Evolutionary conservation across 495 filamentous ascomycete genomes (phyloP), one percentile per base, ranked within the genome.

Genomic region (Talaromyces trachyspermus): DNA sequence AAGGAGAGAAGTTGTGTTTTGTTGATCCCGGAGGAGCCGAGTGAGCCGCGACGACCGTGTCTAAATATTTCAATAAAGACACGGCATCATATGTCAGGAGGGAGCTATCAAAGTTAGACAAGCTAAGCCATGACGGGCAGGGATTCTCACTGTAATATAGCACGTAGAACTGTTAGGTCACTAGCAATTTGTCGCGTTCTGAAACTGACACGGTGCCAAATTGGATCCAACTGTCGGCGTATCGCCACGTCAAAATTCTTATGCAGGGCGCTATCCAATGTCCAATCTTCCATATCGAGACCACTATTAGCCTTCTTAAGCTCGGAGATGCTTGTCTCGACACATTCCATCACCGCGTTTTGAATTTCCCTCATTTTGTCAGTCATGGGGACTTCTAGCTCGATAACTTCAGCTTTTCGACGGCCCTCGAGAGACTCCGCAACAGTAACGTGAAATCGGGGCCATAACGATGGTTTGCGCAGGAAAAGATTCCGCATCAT

Each of bases 281-380:
- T 97, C 92, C 92, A 98, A 53, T 96, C 89, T 49, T 91, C 91
- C 85, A 97, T 86, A 52, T 98, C 94, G 5, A 98, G 67, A 0
- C 89, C 89, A 0, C 82, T 75, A 57, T 95, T 96, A 7, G 79
- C 72, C 60, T 95, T 96, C 59, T 88, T 90, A 12, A 98, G 70
- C 59, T 98, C 94, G 22, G 81, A 76, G 53, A 98, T 90, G 51
- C 88, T 94, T 39, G 89, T 81, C 61, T 97, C 92, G 11, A 98
- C 91, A 61, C 94, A 97, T 61, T 96, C 92, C 60, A 98, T 80
- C 38, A 97, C 84, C 3, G 92, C 89, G 51, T 85, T 89, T 53
- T 98, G 92, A 24, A 97, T 95, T 25, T 89, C 81, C 43, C 75
- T 79, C 92, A 98, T 98, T 30, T 82, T 75, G 36, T 94, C 85